phyloP scores from a whole-genome alignment of 1,284 basidiomycete species.

The Porphyrellus sp. region DNA sequence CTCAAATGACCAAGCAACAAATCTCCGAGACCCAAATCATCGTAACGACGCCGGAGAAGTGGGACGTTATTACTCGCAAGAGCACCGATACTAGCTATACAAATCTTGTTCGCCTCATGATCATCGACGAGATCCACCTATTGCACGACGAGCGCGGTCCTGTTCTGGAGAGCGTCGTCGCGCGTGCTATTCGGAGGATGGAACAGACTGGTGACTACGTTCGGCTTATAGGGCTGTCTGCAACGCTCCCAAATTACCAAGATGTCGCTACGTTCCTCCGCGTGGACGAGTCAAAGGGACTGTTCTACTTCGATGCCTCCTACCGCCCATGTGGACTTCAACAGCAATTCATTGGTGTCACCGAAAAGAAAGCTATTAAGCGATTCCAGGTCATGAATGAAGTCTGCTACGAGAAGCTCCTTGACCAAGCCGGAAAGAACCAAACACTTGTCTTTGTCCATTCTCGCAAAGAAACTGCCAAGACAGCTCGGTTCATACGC shows the following conservation, averaged over 20 bases:
- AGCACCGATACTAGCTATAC: slow-evolving; percentile 96
- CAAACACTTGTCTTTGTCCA: slow-evolving; percentile 96
- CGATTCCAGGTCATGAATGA: slow-evolving; percentile 98
- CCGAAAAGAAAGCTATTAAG: slow-evolving; percentile 99
- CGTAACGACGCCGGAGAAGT: slow-evolving; percentile 99
- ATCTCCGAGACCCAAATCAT: slow-evolving; percentile 98
- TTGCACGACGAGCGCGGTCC: slow-evolving; percentile 98
- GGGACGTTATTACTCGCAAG: slow-evolving; percentile 99
- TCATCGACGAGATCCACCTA: slow-evolving; percentile 98
- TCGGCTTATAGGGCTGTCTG: slow-evolving; percentile 92
- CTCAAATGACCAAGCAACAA: slow-evolving; percentile 97
- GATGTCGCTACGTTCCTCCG: slow-evolving; percentile 99
- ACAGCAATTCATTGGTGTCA: slow-evolving; percentile 96
- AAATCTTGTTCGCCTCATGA: slow-evolving; percentile 93
- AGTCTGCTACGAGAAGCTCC: slow-evolving; percentile 98
- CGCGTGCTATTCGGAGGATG: slow-evolving; percentile 91
- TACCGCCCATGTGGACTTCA: slow-evolving; percentile 89
- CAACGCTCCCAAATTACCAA: slow-evolving; percentile 96
- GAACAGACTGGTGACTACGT: slow-evolving; percentile 93
- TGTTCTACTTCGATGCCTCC: slow-evolving; percentile 96
- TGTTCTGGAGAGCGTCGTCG: slow-evolving; percentile 90
- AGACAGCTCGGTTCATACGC: slow-evolving; percentile 93
- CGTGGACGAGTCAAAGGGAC: slow-evolving; percentile 87
- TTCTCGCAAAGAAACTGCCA: slow-evolving; percentile 91
- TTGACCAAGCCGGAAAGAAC: slow-evolving; percentile 89